Percentiles rank a stretch among this genome's conserved stretches.
Evolutionary conservation across 371 early-diverging fungal genomes (phyloP).

Genomic region (Rhizopus sp.): DNA sequence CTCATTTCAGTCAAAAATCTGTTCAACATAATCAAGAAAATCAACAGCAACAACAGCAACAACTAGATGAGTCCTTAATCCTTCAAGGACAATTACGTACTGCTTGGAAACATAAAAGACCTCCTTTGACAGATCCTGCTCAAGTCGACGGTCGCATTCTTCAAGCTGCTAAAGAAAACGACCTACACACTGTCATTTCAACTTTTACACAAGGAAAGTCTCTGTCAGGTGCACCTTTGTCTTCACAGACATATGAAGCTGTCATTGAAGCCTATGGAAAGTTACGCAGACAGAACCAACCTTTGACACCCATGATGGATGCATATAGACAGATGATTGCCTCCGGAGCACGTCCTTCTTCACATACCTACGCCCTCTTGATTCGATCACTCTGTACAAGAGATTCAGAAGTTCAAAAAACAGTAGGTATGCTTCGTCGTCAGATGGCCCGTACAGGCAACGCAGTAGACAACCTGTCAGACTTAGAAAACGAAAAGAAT

Average conservation of each 20-base stretch:
- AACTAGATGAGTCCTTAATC: not conserved
- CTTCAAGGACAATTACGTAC: not conserved
- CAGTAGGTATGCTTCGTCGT: constrained; percentile 29
- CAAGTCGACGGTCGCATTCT: constrained; percentile 34
- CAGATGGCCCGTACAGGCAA: constrained; percentile 32
- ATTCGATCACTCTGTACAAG: constrained; percentile 42
- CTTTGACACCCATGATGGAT: constrained; percentile 36
- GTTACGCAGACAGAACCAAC: constrained; percentile 32
- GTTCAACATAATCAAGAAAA: constrained; percentile 18
- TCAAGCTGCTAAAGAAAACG: constrained; percentile 28
- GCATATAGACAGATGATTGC: constrained; percentile 52
- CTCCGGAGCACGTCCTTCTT: constrained; percentile 39
- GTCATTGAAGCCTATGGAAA: constrained; percentile 48
- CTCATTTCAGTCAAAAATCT: constrained; percentile 28
- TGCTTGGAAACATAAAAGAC: constrained; percentile 7
- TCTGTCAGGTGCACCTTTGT: constrained; percentile 26
- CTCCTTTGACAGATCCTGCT: constrained; percentile 12
- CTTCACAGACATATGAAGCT: constrained; percentile 47
- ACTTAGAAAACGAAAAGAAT: constrained; percentile 42
- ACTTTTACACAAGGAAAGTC: constrained; percentile 34
- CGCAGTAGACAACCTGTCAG: constrained; percentile 19
- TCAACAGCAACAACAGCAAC: constrained; percentile 19
- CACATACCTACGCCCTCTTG: constrained; percentile 46
- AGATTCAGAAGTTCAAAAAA: constrained; percentile 45
- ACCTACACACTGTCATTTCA: constrained; percentile 28